Evolutionary conservation across 2,329 filamentous ascomycete genomes (phyloP), one percentile per base, ranked within the genome.

Genomic region (Ophiocordyceps camponoti-rufipedis): DNA sequence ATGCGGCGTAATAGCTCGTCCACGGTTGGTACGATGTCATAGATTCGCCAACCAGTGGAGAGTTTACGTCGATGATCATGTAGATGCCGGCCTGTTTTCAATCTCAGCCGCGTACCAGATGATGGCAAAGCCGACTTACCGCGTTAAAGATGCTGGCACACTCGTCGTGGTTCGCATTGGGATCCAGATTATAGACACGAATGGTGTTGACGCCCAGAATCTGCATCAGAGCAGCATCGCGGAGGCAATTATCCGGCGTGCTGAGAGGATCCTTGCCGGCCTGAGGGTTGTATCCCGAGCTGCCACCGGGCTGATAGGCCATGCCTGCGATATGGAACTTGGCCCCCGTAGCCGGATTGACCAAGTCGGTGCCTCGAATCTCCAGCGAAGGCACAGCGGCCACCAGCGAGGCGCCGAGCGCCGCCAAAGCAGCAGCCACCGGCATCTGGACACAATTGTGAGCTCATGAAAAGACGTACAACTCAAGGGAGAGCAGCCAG

Each of bases 1-100:
- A 82, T 18, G 58, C 60, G 44, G 62, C 63, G 55, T 75, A 71
- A 65, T 82, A 81, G 48, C 68, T 74, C 43, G 67, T 66, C 71
- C 71, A 75, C 23, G 77, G 77, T 48, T 72, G 60, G 23, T 52
- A 59, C 48, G 69, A 71, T 55, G 70, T 68, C 43, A 82, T 61
- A 48, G 71, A 67, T 59, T 80, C 72, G 47, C 74, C 75, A 9
- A 65, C 58, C 4, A 77, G 62, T 43, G 78, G 78, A 41, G 76
- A 78, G 65, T 82, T 82, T 58, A 82, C 78, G 54, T 82, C 77
- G 52, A 81, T 66, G 54, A 80, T 62, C 73, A 81, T 76, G 63
- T 80, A 81, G 60, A 81, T 81, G 56, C 77, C 77, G 50, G 76
- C 74, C 65, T 68, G 16, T 31, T 7, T 10, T 18, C 23, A 1